phyloP scores from a whole-genome alignment of 257 asterid species.

The Solanum raphanifolium region DNA sequence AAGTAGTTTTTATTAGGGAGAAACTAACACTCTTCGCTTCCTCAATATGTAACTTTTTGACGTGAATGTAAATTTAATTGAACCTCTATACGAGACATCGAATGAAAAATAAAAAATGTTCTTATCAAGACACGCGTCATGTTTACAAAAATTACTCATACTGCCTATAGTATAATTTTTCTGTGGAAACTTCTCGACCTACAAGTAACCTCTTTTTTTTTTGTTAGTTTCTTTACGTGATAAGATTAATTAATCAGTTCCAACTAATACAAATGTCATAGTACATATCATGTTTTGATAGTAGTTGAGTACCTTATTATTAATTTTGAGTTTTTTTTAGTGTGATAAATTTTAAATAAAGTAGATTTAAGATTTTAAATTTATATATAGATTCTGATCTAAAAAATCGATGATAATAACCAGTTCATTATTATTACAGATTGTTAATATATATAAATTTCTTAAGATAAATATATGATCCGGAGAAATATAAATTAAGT shows the following conservation, averaged over 20 bases:
- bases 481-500: too few relatives aligned
- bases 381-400: background rate
- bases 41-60: accelerated
- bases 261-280: background rate
- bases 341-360: background rate
- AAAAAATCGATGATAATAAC: background rate
- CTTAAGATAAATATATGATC: too few relatives aligned
- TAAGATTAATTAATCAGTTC: background rate
- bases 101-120: background rate
- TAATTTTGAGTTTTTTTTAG: background rate
- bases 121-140: conserved; percentile 1
- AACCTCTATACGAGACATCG: accelerated
- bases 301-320: background rate
- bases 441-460: background rate
- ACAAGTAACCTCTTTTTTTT: background rate
- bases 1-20: background rate
- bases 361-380: background rate
- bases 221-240: background rate
- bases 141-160: background rate
- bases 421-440: background rate
- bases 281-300: background rate
- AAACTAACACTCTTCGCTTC: background rate
- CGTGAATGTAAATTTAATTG: background rate
- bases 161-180: background rate
- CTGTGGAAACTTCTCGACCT: background rate